A percentile compares a stretch with the other conserved stretches of the same genome.
phyloP scores from a whole-genome alignment of 345 rosid genomes.

The Triadica sebifera region DNA sequence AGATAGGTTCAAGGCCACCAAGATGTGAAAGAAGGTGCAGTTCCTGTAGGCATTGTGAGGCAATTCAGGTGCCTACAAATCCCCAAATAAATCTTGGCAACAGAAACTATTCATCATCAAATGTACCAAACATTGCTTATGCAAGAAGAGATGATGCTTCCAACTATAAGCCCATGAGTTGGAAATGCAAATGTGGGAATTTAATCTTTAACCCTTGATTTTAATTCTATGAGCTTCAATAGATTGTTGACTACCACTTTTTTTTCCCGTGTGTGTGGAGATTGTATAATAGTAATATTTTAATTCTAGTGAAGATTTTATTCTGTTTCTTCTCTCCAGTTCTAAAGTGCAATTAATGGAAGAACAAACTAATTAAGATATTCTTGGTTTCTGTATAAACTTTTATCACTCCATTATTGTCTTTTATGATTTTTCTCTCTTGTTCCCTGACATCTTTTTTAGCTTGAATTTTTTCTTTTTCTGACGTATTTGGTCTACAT shows the following conservation, averaged over 20 bases:
- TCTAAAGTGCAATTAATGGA: too few species aligned
- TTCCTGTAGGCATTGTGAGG: conserved; percentile 73
- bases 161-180: conserved; percentile 87
- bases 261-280: background rate
- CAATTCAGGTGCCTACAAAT: conserved; percentile 85
- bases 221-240: background rate
- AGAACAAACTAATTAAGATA: too few species aligned
- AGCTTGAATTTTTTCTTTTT: background rate
- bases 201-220: conserved; percentile 77
- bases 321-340: background rate
- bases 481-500: background rate
- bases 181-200: conserved; percentile 96
- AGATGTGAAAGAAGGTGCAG: conserved; percentile 81
- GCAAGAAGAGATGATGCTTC: conserved; percentile 62
- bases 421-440: background rate
- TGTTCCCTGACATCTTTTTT: conserved; percentile 10
- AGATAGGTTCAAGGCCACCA: conserved; percentile 88
- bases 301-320: background rate
- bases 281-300: background rate
- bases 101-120: conserved; percentile 24
- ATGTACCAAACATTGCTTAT: conserved; percentile 37
- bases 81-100: conserved; percentile 43
- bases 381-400: background rate
- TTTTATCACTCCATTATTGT: background rate
- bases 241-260: background rate